phyloP scores from a whole-genome alignment of 495 filamentous ascomycete genomes.

The Lichina pygmaea region DNA sequence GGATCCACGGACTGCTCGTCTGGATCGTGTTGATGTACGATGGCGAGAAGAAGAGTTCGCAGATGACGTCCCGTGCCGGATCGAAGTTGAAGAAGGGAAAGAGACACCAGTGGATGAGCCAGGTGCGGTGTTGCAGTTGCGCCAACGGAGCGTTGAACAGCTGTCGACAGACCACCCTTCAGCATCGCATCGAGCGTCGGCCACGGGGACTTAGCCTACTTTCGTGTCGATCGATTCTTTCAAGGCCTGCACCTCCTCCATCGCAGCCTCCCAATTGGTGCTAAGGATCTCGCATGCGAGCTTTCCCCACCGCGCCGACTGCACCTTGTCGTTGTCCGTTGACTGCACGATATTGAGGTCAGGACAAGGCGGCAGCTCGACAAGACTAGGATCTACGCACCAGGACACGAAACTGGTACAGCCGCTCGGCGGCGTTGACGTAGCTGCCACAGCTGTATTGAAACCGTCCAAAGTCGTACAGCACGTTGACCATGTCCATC shows the following conservation, averaged over 20 bases:
- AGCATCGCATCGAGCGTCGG: background rate
- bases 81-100: constrained; percentile 99
- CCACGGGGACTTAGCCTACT: background rate
- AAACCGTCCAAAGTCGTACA: constrained; percentile 84
- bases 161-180: constrained; percentile 17
- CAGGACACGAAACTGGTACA: constrained; percentile 90
- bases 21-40: constrained; percentile 98
- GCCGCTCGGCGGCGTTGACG: constrained; percentile 54
- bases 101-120: constrained; percentile 93
- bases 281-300: constrained; percentile 80
- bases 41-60: constrained; percentile 89
- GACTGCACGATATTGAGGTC: constrained; percentile 16
- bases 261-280: constrained; percentile 80
- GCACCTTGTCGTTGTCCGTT: constrained; percentile 90
- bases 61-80: constrained; percentile 62
- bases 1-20: constrained; percentile 87
- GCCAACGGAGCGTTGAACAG: constrained; percentile 87
- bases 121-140: constrained; percentile 81
- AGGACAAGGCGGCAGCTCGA: background rate
- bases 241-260: constrained; percentile 84
- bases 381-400: constrained; percentile 5
- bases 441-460: constrained; percentile 95
- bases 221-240: constrained; percentile 63
- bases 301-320: constrained; percentile 88
- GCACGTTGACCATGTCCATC: constrained; percentile 73